Base-by-base conservation (phyloP, 805 yeast genomes). In the Soucietia sequanensis region DNA sequence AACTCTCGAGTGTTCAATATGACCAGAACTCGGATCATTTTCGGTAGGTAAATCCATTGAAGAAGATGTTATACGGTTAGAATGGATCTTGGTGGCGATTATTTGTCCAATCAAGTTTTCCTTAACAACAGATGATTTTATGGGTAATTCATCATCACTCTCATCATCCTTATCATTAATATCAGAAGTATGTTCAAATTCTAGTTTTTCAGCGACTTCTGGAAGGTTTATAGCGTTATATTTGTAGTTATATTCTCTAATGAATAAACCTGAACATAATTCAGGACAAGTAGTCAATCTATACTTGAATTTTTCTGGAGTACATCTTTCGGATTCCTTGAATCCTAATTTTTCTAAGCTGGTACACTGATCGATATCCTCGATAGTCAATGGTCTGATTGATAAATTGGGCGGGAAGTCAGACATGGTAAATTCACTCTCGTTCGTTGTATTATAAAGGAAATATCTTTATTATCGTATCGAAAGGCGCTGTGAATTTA, bases 201-300 rank as follows among this genome's bases (percentile, higher is more conserved):
- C 60, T 37, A 64, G 52, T 27, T 44, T 40, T 14, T 57, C 62
- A 10, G 71, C 72, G 5, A 60, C 64, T 20, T 58, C 63, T 2
- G 72, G 72, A 40, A 65, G 55, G 44, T 65, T 65, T 33, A 64
- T 57, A 10, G 71, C 65, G 34, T 62, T 61, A 50, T 65, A 71
- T 42, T 60, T 60, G 48, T 67, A 61, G 20, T 54, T 67, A 59
- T 83, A 84, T 37, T 78, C 78, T 53, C 96, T 72, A 33, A 88
- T 70, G 52, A 91, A 93, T 37, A 93, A 70, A 2, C 98, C 98
- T 5, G 90, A 78, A 45, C 93, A 80, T 38, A 91, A 74, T 58
- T 91, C 99, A 7, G 98, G 98, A 56, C 97, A 90, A 4, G 68
- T 78, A 1, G 72, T 72, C 43, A 91, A 69, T 48, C 97, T 73